These are phyloP conservation scores for Exophiala aquamarina DNA, from an alignment of 2,329 filamentous ascomycete species.

Conservation along the genomic window DNA sequence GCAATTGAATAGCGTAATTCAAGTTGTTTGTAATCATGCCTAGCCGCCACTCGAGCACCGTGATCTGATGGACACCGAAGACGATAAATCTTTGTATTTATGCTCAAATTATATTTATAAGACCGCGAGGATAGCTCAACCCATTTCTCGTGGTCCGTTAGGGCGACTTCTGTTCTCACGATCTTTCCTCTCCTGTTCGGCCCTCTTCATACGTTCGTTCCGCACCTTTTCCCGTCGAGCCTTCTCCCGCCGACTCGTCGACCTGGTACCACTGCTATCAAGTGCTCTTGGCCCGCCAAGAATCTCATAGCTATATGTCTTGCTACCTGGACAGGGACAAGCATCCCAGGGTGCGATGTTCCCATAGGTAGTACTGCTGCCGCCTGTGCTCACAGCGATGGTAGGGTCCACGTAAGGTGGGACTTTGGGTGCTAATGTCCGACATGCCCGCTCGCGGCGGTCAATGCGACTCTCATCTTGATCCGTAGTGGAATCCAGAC, in stretches of 20 bases:
- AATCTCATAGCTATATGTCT: conserved; percentile 18
- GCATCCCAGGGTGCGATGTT: conserved; percentile 6
- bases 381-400: neutral
- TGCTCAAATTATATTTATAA: too few relatives aligned
- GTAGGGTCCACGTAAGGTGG: neutral
- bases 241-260: conserved; percentile 1
- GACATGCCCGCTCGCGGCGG: neutral
- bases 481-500: neutral
- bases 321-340: conserved; percentile 1
- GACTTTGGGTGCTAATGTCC: neutral
- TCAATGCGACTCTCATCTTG: neutral
- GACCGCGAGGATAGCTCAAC: neutral
- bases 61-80: too few relatives aligned
- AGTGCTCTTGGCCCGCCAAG: conserved; percentile 12
- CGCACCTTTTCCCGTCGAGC: conserved; percentile 12
- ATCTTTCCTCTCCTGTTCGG: neutral
- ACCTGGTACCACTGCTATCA: neutral
- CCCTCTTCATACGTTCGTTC: conserved; percentile 1
- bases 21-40: too few relatives aligned
- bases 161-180: conserved; percentile 2
- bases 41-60: too few relatives aligned
- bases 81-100: too few relatives aligned
- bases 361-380: neutral
- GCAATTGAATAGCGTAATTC: too few relatives aligned
- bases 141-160: conserved; percentile 2